Conservation (phyloP, 2,329 filamentous ascomycete species). For the Incumbomyces lentus region DNA sequence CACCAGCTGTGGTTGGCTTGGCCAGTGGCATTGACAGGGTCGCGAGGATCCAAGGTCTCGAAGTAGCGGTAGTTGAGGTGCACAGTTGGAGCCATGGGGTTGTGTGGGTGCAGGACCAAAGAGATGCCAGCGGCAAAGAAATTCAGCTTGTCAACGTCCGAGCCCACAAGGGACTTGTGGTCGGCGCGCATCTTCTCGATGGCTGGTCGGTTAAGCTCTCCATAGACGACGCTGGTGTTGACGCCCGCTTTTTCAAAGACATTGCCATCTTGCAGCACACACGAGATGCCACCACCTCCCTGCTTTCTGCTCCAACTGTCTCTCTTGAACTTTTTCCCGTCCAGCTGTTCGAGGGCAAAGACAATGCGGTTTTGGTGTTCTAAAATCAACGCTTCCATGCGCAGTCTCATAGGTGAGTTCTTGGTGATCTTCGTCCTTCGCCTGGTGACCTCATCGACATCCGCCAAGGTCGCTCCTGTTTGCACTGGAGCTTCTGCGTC, state of each 20-base stretch:
- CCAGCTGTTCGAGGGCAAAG: constrained; percentile 67
- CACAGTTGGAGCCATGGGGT: constrained; percentile 94
- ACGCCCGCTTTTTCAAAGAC: constrained; percentile 97
- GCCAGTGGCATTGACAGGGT: constrained; percentile 50
- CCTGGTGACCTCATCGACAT: constrained; percentile 72
- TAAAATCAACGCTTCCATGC: constrained; percentile 95
- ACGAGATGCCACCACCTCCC: constrained; percentile 87
- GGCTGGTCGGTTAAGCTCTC: constrained; percentile 72
- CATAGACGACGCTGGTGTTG: constrained; percentile 91
- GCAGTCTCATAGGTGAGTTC: constrained; percentile 85
- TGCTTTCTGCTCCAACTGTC: constrained; percentile 83
- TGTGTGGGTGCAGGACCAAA: constrained; percentile 83
- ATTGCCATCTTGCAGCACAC: constrained; percentile 88
- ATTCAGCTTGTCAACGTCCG: constrained; percentile 68
- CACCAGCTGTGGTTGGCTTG: constrained; percentile 62
- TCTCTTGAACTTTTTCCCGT: constrained; percentile 68
- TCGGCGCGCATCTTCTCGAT: constrained; percentile 90
- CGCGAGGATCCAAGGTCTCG: constrained; percentile 80
- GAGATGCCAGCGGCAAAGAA: constrained; percentile 95
- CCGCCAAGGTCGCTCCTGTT: constrained; percentile 56
- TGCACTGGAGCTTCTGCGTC: constrained; percentile 23
- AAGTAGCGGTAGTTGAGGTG: constrained; percentile 99
- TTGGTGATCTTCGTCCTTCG: constrained; percentile 64
- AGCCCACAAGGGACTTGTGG: constrained; percentile 76
- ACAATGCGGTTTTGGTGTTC: constrained; percentile 85